Conservation (phyloP, 306 rosid species). For the Acacia acuminata region DNA sequence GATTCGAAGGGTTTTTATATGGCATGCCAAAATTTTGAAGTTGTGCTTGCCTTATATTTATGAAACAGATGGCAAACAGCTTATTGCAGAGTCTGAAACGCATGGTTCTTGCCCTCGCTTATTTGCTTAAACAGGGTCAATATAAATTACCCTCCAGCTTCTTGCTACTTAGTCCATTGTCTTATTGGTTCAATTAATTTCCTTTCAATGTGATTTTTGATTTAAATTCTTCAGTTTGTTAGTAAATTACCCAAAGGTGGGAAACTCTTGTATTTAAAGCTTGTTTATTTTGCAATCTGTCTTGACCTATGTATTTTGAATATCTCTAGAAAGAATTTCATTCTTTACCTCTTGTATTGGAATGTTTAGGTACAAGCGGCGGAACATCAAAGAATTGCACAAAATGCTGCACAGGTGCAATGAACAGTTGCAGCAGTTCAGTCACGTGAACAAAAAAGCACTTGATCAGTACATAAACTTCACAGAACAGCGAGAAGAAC, state of each 20-base stretch:
- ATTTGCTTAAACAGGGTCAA: neutral
- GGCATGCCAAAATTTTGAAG: constrained; percentile 21
- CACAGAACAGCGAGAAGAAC: constrained; percentile 96
- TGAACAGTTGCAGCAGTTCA: constrained; percentile 86
- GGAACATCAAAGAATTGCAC: constrained; percentile 78
- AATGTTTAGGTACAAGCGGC: constrained; percentile 70
- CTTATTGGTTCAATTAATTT: neutral
- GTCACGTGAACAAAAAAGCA: constrained; percentile 97
- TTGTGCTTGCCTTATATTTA: neutral
- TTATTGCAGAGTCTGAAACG: neutral
- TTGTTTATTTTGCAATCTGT: neutral
- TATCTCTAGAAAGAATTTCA: constrained; percentile 1
- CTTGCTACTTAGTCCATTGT: neutral
- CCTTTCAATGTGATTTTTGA: neutral
- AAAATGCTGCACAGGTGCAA: constrained; percentile 90
- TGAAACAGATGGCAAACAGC: neutral
- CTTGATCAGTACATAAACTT: constrained; percentile 95
- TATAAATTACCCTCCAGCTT: neutral
- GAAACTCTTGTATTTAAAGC: constrained; percentile 16
- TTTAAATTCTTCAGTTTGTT: neutral
- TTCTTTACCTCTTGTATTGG: constrained; percentile 28
- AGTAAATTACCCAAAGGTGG: neutral
- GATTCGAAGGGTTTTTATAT: neutral
- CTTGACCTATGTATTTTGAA: constrained; percentile 1
- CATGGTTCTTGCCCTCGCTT: neutral